Evolutionary conservation across 2,329 filamentous ascomycete genomes (phyloP), one percentile per base, ranked within the genome.

Genomic region (Alternaria viburni): DNA sequence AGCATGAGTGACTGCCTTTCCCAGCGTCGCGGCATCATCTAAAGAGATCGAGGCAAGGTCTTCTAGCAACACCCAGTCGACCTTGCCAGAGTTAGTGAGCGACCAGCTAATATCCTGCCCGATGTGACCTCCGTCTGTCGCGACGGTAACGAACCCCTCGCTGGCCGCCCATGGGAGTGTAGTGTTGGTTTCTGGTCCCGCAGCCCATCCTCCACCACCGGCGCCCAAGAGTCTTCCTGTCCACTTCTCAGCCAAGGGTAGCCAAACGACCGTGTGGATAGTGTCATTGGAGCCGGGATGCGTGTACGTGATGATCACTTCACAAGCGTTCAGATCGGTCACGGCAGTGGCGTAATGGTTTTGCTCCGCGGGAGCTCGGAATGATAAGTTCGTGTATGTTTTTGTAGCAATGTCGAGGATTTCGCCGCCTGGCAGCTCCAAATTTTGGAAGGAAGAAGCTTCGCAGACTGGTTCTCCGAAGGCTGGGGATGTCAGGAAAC

Each of bases 281-380:
- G 59, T 54, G 50, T 74, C 72, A 8, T 64, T 54, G n/a, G 64
- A 64, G 2, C 62, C 64, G 13, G 64, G 62, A 47, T 75, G 70
- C 4, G 67, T 71, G 19, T 80, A 79, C 1, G 73, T 77, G 25
- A 81, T 65, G 6, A 72, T 77, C 44, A 81, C 63, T 51, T 80
- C 76, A 70, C 80, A 81, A 55, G 77, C 77, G 19, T 61, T 21
- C 7, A 68, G 64, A 8, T 45, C 28, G 6, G 28, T 62, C 15
- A 66, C 47, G 15, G 62, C 60, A 12, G 36, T 54, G 13, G 63
- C 41, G 21, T 62, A 66, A 26, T 68, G 64, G 41, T 68, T 68
- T 11, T 63, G 54, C 9, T 57, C 59, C 12, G 47, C 46, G 3
- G 60, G 57, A 8, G 47, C 54, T 9, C 59, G 26, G n/a, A 65